Base-by-base conservation (phyloP, 139 green algal species). In the Nannochloris sp. region DNA sequence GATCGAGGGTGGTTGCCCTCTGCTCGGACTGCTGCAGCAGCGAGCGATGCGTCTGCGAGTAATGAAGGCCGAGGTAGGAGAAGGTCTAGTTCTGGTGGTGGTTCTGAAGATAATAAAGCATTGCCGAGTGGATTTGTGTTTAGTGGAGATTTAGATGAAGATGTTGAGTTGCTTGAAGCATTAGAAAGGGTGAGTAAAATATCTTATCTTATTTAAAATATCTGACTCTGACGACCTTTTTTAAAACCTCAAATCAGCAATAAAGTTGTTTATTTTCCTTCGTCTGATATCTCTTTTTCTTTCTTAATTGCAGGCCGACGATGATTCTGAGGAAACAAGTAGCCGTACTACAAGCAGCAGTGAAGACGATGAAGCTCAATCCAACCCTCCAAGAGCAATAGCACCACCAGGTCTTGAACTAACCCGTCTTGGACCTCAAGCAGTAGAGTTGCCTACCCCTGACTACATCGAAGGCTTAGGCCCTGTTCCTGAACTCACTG, bases 121-220 rank as follows among this genome's bases (percentile, higher is more conserved):
- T 10, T 75, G 39, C 70, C 74, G 1, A 44, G 29, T 3, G 71
- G 64, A 5, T 83, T 85, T 44, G 39, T 55, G 3, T 85, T 83
- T 51, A 83, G 51, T 3, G 84, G 82, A 29, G 83, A 90, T 54
- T 56, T 88, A 35, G 82, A 90, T 24, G 83, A 85, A 67, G 83
- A 90, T 38, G 30, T 88, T 25, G 78, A 83, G 29, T 37, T 65
- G 34, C 65, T 86, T 31, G 72, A 85, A 27, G 76, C 75, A 1
- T 27, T 84, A 61, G 81, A 86, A 63, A 67, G 71, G 32, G 29
- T 30, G 24, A 57, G 27, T 51, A 51, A 19, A 51, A 27, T 19
- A 27, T 19, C 19, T 19, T 51, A 19, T 27, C 42, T 19, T 27
- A 51, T 19, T 51, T 51, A 51, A 51, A 27, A 19, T 19, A 51